These are phyloP conservation scores for Yamadazyma ubonensis DNA, from an alignment of 805 yeast species.

Conservation along the genomic window DNA sequence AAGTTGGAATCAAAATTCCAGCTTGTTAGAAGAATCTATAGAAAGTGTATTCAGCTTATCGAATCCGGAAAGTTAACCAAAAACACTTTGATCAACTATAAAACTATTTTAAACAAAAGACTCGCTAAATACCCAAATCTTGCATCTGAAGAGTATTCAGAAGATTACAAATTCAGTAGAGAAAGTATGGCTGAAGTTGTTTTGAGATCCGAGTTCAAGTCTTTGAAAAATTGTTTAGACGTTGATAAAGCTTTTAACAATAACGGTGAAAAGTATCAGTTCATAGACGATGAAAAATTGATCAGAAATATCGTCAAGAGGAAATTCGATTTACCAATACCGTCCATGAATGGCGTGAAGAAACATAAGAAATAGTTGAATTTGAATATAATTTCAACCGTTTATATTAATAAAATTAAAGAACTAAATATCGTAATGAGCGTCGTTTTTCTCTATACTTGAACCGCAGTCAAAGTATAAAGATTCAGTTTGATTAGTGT, in stretches of 20 bases:
- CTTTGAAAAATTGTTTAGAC: constrained; percentile 44
- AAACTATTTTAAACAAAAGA: constrained; percentile 32
- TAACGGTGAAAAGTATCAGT: constrained; percentile 29
- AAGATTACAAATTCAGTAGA: constrained; percentile 17
- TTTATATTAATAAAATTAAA: neutral
- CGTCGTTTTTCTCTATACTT: neutral
- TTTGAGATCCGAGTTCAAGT: constrained; percentile 52
- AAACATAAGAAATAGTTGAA: constrained; percentile 2
- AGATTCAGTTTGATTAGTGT: too few species aligned
- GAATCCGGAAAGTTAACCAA: constrained; percentile 51
- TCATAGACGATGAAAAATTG: constrained; percentile 60
- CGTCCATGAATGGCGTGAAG: neutral
- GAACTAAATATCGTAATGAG: neutral
- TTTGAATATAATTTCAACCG: too few species aligned
- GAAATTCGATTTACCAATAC: constrained; percentile 15
- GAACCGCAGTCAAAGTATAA: neutral
- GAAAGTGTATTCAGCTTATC: constrained; percentile 61
- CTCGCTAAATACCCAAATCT: constrained; percentile 49
- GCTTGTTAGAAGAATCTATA: constrained; percentile 49
- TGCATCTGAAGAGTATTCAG: constrained; percentile 21
- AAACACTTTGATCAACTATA: constrained; percentile 27
- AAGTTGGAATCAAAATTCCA: constrained; percentile 23
- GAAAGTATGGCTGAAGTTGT: constrained; percentile 54
- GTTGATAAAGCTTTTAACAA: constrained; percentile 24
- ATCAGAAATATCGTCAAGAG: constrained; percentile 59